A percentile compares a stretch with the other conserved stretches of the same genome.
These are phyloP conservation scores for Fusarium bulbicola DNA, from an alignment of 2,329 filamentous ascomycete species.

Conservation along the genomic window DNA sequence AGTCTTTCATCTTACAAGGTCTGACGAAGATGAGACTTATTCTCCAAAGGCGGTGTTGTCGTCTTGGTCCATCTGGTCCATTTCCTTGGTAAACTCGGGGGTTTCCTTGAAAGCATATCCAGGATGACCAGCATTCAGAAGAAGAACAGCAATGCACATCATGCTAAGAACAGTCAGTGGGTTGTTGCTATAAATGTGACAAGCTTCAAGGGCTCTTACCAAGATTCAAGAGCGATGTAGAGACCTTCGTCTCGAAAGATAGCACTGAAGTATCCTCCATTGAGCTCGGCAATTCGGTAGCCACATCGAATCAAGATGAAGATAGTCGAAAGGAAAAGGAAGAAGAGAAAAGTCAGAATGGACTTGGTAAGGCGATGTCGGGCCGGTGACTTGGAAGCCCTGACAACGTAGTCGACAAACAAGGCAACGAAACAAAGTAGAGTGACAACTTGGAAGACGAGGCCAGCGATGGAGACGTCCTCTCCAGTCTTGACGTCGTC, in stretches of 20 bases:
- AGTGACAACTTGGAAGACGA: slow-evolving; percentile 61
- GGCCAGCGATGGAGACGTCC: slow-evolving; percentile 60
- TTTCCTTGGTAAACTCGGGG: background rate
- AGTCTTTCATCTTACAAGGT: background rate
- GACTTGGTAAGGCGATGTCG: slow-evolving; percentile 44
- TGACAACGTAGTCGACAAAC: slow-evolving; percentile 53
- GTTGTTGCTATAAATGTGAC: background rate
- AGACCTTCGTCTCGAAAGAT: slow-evolving; percentile 39
- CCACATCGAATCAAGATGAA: slow-evolving; percentile 65
- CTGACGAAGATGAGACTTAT: too few relatives aligned
- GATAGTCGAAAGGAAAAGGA: slow-evolving; percentile 60
- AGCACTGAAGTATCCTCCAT: slow-evolving; percentile 58
- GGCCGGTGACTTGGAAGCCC: slow-evolving; percentile 39
- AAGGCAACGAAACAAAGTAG: slow-evolving; percentile 56
- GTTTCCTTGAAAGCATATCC: slow-evolving; percentile 22
- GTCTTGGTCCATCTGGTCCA: slow-evolving; percentile 4
- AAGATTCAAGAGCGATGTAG: slow-evolving; percentile 40
- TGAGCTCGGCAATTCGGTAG: slow-evolving; percentile 68
- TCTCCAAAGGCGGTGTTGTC: background rate
- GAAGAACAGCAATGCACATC: slow-evolving; percentile 36
- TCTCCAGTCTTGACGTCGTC: slow-evolving; percentile 50
- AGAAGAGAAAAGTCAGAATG: slow-evolving; percentile 60
- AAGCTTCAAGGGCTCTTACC: slow-evolving; percentile 15
- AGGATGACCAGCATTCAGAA: slow-evolving; percentile 37
- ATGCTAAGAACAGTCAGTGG: slow-evolving; percentile 26